Conservation (phyloP, 1,284 basidiomycete genomes). For the Serendipita sp. region DNA sequence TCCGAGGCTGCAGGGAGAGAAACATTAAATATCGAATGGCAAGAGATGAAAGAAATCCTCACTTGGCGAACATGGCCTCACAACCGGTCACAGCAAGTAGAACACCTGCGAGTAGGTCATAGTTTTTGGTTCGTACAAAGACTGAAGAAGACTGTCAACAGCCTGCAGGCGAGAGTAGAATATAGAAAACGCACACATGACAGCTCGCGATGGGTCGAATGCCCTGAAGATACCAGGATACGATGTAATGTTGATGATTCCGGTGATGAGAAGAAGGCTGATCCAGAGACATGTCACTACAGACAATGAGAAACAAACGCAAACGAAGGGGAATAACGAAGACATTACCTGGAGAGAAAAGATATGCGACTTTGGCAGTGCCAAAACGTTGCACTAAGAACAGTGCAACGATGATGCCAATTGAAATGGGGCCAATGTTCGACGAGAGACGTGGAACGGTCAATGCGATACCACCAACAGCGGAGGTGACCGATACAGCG, state of each 20-base stretch:
- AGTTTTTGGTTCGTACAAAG: conserved; percentile 49
- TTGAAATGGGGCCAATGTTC: background rate
- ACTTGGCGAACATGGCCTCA: conserved; percentile 58
- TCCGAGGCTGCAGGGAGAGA: conserved; percentile 33
- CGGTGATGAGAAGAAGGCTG: conserved; percentile 32
- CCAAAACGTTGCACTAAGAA: conserved; percentile 45
- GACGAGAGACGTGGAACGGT: conserved; percentile 33
- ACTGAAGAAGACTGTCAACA: conserved; percentile 25
- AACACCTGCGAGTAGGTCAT: conserved; percentile 47
- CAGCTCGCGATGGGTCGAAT: conserved; percentile 49
- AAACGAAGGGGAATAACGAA: background rate
- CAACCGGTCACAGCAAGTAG: conserved; percentile 50
- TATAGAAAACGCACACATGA: conserved; percentile 31
- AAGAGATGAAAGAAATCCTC: conserved; percentile 11
- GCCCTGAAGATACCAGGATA: conserved; percentile 50
- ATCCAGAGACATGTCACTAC: conserved; percentile 47
- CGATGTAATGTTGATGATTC: conserved; percentile 41
- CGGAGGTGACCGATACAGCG: conserved; percentile 53
- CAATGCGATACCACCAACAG: conserved; percentile 50
- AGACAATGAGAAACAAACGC: background rate
- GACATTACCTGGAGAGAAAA: conserved; percentile 38
- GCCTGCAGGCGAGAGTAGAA: conserved; percentile 37
- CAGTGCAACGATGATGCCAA: conserved; percentile 50
- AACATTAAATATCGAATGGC: background rate
- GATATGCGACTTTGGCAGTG: conserved; percentile 33